phyloP scores from a whole-genome alignment of 2,329 filamentous ascomycete species.

The Colletotrichum sojae region DNA sequence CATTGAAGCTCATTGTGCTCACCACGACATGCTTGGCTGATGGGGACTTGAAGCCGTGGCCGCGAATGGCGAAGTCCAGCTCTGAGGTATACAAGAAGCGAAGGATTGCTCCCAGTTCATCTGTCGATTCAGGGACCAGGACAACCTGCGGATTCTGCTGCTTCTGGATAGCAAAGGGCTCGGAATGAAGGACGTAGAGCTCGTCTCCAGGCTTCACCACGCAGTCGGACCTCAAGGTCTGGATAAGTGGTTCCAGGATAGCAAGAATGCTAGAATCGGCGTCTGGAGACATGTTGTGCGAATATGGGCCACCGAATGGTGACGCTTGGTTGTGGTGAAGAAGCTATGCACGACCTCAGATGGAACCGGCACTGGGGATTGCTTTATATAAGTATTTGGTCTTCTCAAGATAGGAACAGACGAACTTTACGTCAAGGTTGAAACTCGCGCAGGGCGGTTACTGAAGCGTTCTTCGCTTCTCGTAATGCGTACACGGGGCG shows the following conservation, averaged over 20 bases:
- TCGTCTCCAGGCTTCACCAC: constrained; percentile 3
- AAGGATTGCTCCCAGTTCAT: constrained; percentile 2
- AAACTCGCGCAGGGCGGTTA: no score
- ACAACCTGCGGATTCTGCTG: constrained; percentile 15
- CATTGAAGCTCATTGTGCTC: constrained; percentile 29
- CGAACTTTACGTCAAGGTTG: no score
- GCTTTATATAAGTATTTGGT: no score
- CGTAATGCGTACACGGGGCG: no score
- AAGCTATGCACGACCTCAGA: no score
- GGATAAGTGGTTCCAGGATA: not conserved
- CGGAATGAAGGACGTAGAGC: constrained; percentile 14
- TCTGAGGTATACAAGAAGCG: constrained; percentile 13
- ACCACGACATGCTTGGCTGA: constrained; percentile 17
- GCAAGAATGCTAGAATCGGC: not conserved
- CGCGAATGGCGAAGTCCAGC: constrained; percentile 24
- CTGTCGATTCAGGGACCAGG: constrained; percentile 6
- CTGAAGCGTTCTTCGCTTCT: no score
- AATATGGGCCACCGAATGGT: no score
- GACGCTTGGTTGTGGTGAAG: no score
- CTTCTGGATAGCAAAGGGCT: constrained; percentile 28
- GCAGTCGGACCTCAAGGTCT: not conserved
- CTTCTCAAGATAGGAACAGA: no score
- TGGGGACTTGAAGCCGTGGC: constrained; percentile 33
- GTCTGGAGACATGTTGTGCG: not conserved
- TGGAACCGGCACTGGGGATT: no score